Evolutionary conservation across 331 rosid species (phyloP).

Genomic region (Acacia pycnantha): DNA sequence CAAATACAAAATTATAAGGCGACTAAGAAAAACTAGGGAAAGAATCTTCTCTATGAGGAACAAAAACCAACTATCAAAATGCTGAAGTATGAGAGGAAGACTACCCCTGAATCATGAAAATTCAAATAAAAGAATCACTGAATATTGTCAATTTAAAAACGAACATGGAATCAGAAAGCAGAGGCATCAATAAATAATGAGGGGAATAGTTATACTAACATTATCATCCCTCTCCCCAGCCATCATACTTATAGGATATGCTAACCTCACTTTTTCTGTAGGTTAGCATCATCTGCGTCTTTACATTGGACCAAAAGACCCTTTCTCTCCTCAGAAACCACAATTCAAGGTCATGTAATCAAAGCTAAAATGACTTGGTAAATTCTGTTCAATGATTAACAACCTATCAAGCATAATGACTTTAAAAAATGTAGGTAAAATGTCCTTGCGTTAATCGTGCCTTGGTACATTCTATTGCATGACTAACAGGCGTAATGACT

Average conservation of each 20-base stretch:
- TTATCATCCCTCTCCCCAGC: neutral
- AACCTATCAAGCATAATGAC: neutral
- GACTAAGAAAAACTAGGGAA: neutral
- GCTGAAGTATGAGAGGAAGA: neutral
- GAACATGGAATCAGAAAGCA: neutral
- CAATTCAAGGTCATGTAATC: neutral
- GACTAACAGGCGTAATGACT: neutral
- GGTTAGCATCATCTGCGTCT: neutral
- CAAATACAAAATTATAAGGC: slow-evolving; percentile 21
- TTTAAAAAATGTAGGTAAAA: neutral
- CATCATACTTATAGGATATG: neutral
- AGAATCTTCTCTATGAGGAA: neutral
- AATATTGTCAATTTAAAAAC: neutral
- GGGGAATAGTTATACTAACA: neutral
- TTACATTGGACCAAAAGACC: neutral
- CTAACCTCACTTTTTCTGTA: neutral
- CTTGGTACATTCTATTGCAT: neutral
- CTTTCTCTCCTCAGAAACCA: neutral
- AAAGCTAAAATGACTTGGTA: neutral
- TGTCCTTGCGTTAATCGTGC: neutral
- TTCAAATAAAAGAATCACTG: neutral
- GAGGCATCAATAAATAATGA: neutral
- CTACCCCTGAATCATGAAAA: neutral
- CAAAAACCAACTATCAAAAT: neutral
- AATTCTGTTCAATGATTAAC: neutral